Evolutionary conservation across 176 grass and related monocot genomes (phyloP).

Genomic region (Cenchrus fungigraminus): DNA sequence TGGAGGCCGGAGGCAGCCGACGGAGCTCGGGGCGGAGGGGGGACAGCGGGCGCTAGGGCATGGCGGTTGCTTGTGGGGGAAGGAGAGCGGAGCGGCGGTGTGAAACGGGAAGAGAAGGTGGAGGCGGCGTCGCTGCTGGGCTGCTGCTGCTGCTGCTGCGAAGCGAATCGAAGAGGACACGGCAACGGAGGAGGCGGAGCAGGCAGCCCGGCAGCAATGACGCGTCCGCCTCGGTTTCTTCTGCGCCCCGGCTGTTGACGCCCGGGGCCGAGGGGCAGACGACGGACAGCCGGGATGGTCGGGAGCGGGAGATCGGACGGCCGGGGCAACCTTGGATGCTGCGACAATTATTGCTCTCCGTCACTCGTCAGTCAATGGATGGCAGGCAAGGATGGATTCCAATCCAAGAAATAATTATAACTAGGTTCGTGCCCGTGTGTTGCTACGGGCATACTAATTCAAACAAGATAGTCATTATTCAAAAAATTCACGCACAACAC

Average conservation of each 20-base stretch:
- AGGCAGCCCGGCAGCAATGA: not conserved
- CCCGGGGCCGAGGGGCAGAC: not conserved
- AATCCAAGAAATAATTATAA: not conserved
- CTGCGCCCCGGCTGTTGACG: not conserved
- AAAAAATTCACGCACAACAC: no score
- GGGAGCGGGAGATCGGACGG: not conserved
- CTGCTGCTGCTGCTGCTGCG: not conserved
- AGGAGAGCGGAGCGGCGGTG: not conserved
- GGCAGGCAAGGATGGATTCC: not conserved
- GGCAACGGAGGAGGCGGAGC: not conserved
- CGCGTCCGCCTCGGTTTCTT: slow-evolving; percentile 10
- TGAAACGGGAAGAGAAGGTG: not conserved
- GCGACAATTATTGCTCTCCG: not conserved
- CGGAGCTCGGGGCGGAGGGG: not conserved
- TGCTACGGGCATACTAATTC: no score
- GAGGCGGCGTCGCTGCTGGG: not conserved
- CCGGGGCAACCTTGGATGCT: not conserved
- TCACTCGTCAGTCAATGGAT: not conserved
- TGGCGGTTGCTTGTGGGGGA: not conserved
- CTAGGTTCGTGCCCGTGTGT: no score
- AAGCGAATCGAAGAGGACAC: not conserved
- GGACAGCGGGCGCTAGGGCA: not conserved
- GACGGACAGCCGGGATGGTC: not conserved
- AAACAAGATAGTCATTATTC: no score
- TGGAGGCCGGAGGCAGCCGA: not conserved